phyloP scores from a whole-genome alignment of 2,329 filamentous ascomycete species.

The Parascedosporium putredinis region DNA sequence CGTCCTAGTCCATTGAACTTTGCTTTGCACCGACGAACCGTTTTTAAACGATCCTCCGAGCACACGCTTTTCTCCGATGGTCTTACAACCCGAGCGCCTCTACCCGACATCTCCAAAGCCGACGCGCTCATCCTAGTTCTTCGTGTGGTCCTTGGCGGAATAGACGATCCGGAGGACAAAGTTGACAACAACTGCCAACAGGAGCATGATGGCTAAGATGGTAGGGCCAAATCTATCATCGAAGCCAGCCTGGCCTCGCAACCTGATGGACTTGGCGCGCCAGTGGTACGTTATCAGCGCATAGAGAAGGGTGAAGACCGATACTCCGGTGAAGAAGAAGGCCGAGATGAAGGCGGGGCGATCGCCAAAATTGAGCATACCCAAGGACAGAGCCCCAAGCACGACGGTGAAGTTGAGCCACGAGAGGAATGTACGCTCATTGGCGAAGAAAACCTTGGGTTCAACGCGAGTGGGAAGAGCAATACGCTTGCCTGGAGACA shows the following conservation, averaged over 20 bases:
- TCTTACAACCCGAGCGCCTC: no score
- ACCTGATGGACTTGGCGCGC: slow-evolving; percentile 84
- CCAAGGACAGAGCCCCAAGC: slow-evolving; percentile 89
- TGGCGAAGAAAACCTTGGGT: slow-evolving; percentile 99
- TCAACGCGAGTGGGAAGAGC: slow-evolving; percentile 96
- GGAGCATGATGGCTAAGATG: slow-evolving; percentile 72
- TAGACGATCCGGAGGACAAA: slow-evolving; percentile 71
- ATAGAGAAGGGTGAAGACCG: slow-evolving; percentile 92
- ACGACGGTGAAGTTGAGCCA: slow-evolving; percentile 99
- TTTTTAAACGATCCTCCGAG: no score
- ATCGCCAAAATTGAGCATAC: slow-evolving; percentile 97
- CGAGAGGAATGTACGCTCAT: slow-evolving; percentile 96
- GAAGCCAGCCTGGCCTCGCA: slow-evolving; percentile 87
- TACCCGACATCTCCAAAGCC: no score
- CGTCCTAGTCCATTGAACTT: no score
- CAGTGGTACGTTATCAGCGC: slow-evolving; percentile 94
- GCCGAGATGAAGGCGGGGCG: slow-evolving; percentile 87
- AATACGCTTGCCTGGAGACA: slow-evolving; percentile 77
- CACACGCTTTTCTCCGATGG: no score
- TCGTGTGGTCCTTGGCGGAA: slow-evolving; percentile 26
- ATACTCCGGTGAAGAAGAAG: slow-evolving; percentile 85
- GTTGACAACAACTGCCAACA: slow-evolving; percentile 89
- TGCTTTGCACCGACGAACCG: no score
- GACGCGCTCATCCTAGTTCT: not conserved
- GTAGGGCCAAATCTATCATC: slow-evolving; percentile 94